Base-by-base conservation (phyloP, 2,329 filamentous ascomycete species). In the Apiospora marii region DNA sequence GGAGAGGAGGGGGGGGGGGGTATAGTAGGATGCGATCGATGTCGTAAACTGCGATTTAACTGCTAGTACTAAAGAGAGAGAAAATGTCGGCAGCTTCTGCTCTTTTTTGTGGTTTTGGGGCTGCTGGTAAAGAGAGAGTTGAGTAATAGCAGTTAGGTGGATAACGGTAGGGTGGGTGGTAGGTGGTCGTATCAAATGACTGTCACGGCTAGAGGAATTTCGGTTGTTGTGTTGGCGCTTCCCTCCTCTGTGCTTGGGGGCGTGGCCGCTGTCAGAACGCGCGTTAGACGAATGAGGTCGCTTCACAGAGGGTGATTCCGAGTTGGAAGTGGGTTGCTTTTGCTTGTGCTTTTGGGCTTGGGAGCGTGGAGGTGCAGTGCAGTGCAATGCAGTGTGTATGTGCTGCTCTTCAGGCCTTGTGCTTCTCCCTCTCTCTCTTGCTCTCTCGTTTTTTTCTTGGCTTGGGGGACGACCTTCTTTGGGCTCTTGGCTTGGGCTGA, bases 281-380 rank as follows among this genome's bases (percentile, higher is more conserved):
- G 72, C 68, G 72, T 73, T 73, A 69, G 70, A 71, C 70, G 70
- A 70, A 70, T 61, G 67, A 73, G 53, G 58, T 68, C 43, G 69
- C 68, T 70, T 51, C 46, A 48, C 30, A 27, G 41, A 68, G 67
- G 41, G 41, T 68, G 67, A 46, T 48, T 13, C 24, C 46, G 41
- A 48, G 68, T 10, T 41, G 46, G 34, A 70, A 41, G 49, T 58
- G 68, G 49, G 46, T 34, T 70, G 43, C 30, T 51, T 46, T 24
- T 46, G 49, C 68, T 43, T 70, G 53, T 69, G 68, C 46, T 70
- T 70, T 70, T 51, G 46, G 68, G 68, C 44, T 70, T 70, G n/a
- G 53, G 53, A 58, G 68, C 58, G 58, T 64, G 58, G 58, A 64
- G 34, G 58, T 64, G 51, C 27, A 14, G n/a, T 41, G 37, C 37